These are phyloP conservation scores for Microdochium trichocladiopsis DNA, from an alignment of 2,329 filamentous ascomycete species.

Conservation along the genomic window DNA sequence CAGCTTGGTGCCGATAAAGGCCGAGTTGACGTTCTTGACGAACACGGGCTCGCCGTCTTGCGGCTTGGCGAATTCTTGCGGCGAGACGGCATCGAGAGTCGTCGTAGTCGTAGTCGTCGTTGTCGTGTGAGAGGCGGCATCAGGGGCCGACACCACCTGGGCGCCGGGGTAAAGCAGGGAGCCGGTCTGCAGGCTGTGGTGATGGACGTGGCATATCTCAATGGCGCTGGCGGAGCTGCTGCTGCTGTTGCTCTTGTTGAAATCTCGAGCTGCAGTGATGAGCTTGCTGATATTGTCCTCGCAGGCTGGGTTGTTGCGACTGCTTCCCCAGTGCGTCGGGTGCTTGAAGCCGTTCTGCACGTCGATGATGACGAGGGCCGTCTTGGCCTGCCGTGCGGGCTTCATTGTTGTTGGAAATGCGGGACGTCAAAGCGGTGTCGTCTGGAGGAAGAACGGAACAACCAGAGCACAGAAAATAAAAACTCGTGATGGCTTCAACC, in stretches of 20 bases:
- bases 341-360: conserved; percentile 34
- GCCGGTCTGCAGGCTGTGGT: conserved; percentile 26
- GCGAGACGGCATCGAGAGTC: conserved; percentile 20
- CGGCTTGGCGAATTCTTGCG: conserved; percentile 13
- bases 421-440: no score
- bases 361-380: conserved; percentile 39
- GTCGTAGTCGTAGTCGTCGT: neutral
- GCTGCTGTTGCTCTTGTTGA: conserved; percentile 6
- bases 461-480: no score
- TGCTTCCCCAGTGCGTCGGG: conserved; percentile 27
- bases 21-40: conserved; percentile 36
- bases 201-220: conserved; percentile 36
- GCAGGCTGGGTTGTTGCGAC: conserved; percentile 34
- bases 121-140: neutral
- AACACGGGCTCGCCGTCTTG: conserved; percentile 27
- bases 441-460: no score
- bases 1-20: conserved; percentile 35
- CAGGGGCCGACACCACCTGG: conserved; percentile 5
- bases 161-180: conserved; percentile 28
- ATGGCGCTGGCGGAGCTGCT: conserved; percentile 5
- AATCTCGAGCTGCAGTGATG: conserved; percentile 18
- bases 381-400: conserved; percentile 13
- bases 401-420: no score
- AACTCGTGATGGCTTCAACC: no score
- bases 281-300: conserved; percentile 32